Base-by-base conservation (phyloP, 805 yeast species). In the Candida jianshihensis region DNA sequence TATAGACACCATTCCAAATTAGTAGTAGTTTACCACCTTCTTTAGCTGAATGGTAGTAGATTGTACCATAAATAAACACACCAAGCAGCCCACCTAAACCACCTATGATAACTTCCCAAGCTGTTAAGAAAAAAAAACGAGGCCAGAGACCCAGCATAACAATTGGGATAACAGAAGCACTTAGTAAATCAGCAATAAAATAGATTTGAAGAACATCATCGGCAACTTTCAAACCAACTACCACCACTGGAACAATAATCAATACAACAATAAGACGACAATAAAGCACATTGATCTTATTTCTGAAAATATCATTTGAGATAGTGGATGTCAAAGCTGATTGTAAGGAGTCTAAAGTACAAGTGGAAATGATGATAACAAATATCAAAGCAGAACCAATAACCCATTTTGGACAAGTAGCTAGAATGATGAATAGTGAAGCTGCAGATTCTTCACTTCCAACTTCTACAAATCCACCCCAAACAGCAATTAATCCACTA, bases 231-330 rank as follows among this genome's bases (percentile, higher is more conserved):
- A 86, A 63, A 2, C 95, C 96, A 41, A 89, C 85, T 17, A 86
- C 87, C 26, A 88, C 73, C 17, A 82, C 78, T 5, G 97, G 97
- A n/a, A 82, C 75, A 75, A 88, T 87, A 38, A 86, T 73, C 6
- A 83, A 35, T 17, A 83, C 69, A 22, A 87, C 95, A 43, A 85
- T 60, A 16, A 63, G 63, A 53, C 97, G 76, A 29, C 79, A 78
- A 57, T 73, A 87, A 27, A 75, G 48, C 42, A 82, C 63, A 24
- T 76, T 71, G 36, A 86, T 67, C 53, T 74, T 82, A 66, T 89
- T 90, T 54, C 96, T 72, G 68, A 88, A 88, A 20, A 88, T 51
- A 59, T 89, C 97, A 52, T 89, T 89, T 21, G 96, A 87, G 36
- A 89, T 75, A 1, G 95, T 76, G 8, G 96, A 85, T 1, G 86